These are phyloP conservation scores for Aspergillus sojae DNA, from an alignment of 2,329 filamentous ascomycete genomes.

Conservation along the genomic window DNA sequence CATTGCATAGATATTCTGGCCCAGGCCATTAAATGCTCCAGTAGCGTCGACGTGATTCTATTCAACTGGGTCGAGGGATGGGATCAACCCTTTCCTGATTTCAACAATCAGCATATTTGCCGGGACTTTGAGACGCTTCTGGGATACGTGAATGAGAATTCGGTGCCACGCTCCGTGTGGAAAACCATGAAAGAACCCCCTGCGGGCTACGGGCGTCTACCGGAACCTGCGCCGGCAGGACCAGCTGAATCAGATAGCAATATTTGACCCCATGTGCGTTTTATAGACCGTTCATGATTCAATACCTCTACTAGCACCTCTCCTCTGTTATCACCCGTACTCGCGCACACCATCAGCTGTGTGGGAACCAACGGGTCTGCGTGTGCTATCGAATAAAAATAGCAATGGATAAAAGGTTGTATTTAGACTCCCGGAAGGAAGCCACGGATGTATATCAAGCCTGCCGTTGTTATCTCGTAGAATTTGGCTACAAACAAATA, in stretches of 20 bases:
- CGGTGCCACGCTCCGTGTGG: not conserved
- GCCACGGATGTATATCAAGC: too few species aligned
- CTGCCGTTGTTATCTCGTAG: too few species aligned
- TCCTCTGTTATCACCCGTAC: too few species aligned
- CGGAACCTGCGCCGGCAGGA: not conserved
- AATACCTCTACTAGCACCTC: too few species aligned
- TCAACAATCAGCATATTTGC: constrained; percentile 5
- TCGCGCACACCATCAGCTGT: too few species aligned
- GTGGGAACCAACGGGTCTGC: too few species aligned
- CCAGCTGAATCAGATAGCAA: not conserved
- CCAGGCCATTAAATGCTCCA: constrained; percentile 1
- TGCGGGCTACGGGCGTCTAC: not conserved
- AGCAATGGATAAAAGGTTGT: too few species aligned
- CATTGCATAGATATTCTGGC: constrained; percentile 10
- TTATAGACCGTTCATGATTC: too few species aligned
- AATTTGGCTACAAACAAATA: too few species aligned
- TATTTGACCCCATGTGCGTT: not conserved
- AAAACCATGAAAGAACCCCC: constrained; percentile 6
- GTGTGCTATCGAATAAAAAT: too few species aligned
- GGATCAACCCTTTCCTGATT: constrained; percentile 6
- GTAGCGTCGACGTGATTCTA: not conserved
- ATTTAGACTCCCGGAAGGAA: too few species aligned
- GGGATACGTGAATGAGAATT: constrained; percentile 6
- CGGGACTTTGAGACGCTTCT: constrained; percentile 10
- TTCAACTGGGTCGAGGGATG: constrained; percentile 8